phyloP scores from a whole-genome alignment of 2,329 filamentous ascomycete species.

The Talaromyces albobiverticillius region DNA sequence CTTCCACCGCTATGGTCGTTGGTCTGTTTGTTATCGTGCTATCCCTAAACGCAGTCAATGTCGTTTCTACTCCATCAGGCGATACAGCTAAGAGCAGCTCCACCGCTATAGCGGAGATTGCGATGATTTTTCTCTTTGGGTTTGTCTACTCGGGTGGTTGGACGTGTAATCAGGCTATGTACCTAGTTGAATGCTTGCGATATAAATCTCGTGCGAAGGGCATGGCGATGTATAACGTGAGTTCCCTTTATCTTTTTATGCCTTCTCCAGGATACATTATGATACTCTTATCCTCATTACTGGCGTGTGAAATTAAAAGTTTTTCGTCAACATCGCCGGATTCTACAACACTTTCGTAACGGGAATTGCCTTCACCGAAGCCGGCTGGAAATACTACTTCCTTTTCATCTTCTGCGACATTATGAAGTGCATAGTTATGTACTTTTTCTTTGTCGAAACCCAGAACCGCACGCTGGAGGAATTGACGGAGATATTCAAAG shows the following conservation, averaged over 20 bases:
- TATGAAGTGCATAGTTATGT: slow-evolving; percentile 37
- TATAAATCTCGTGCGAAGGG: slow-evolving; percentile 58
- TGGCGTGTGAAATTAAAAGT: slow-evolving; percentile 17
- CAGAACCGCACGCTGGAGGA: slow-evolving; percentile 54
- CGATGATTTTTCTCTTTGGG: slow-evolving; percentile 58
- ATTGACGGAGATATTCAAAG: slow-evolving; percentile 48
- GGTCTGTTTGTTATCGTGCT: slow-evolving; percentile 45
- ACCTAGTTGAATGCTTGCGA: slow-evolving; percentile 55
- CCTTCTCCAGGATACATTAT: too few relatives aligned
- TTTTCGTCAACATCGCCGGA: slow-evolving; percentile 47
- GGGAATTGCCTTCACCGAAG: slow-evolving; percentile 46
- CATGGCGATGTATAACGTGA: slow-evolving; percentile 49
- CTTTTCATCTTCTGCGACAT: slow-evolving; percentile 41
- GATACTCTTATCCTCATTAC: not conserved
- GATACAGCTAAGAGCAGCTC: slow-evolving; percentile 30
- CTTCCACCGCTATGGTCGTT: slow-evolving; percentile 18
- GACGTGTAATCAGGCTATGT: slow-evolving; percentile 49
- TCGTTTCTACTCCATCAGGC: slow-evolving; percentile 28
- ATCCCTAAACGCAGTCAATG: slow-evolving; percentile 48
- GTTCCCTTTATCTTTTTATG: not conserved
- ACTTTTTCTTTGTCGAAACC: slow-evolving; percentile 53
- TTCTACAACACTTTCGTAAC: slow-evolving; percentile 50
- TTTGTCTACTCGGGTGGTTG: slow-evolving; percentile 52
- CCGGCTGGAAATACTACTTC: slow-evolving; percentile 57
- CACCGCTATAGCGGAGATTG: slow-evolving; percentile 49